phyloP scores from a whole-genome alignment of 176 grass and related monocot genomes.

The Raddia distichophylla region DNA sequence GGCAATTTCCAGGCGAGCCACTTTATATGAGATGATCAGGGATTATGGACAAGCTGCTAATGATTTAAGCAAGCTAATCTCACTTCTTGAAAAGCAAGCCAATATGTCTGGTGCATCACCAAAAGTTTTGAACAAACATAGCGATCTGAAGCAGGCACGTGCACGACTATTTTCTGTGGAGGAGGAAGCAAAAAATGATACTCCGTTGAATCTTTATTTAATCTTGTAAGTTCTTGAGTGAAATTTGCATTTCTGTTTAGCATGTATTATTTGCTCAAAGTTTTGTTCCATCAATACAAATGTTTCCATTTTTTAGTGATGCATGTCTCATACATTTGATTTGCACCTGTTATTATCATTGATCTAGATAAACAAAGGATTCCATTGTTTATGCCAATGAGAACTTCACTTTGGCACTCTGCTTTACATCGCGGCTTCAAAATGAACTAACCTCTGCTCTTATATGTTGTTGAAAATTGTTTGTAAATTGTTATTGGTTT shows the following conservation, averaged over 20 bases:
- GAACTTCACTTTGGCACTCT: not conserved
- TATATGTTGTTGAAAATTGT: constrained; percentile 25
- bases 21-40: constrained; percentile 94
- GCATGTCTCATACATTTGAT: constrained; percentile 25
- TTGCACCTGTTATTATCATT: constrained; percentile 16
- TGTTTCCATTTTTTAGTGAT: constrained; percentile 1
- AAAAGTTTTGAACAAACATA: constrained; percentile 61
- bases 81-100: constrained; percentile 68
- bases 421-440: not conserved
- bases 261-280: constrained; percentile 2
- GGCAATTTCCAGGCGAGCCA: constrained; percentile 95
- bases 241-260: constrained; percentile 32
- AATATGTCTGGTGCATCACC: constrained; percentile 45
- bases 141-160: constrained; percentile 63
- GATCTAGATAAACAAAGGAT: constrained; percentile 5
- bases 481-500: not conserved
- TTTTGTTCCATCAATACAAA: constrained; percentile 11
- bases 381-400: constrained; percentile 5
- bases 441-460: not conserved
- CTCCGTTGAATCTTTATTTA: constrained; percentile 81
- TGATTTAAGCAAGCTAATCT: constrained; percentile 73
- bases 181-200: constrained; percentile 72
- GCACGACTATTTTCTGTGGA: constrained; percentile 66
- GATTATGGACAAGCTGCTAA: constrained; percentile 82
- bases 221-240: constrained; percentile 82